Percentiles rank a stretch among this genome's conserved stretches.
Conservation (phyloP, 1,139 yeast species). For the Candida mesenterica region DNA sequence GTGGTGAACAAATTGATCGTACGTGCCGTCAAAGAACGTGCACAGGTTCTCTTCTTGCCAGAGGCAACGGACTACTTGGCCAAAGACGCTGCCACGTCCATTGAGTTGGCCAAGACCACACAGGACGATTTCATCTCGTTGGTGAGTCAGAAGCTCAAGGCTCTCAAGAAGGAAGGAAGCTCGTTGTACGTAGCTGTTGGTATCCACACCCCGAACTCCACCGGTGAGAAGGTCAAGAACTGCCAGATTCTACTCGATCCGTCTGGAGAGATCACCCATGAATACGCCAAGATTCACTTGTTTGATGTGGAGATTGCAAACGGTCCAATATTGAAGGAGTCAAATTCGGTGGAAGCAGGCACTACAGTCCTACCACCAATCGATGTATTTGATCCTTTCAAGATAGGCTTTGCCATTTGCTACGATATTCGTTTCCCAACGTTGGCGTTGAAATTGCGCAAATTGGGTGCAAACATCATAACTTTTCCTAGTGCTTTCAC, state of each 20-base stretch:
- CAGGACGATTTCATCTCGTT: slow-evolving; percentile 49
- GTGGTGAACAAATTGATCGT: slow-evolving; percentile 56
- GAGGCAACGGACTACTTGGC: slow-evolving; percentile 93
- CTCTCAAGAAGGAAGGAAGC: not conserved
- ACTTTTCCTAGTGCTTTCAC: slow-evolving; percentile 93
- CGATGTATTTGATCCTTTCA: slow-evolving; percentile 52
- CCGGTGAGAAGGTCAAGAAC: slow-evolving; percentile 55
- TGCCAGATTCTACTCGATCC: slow-evolving; percentile 69
- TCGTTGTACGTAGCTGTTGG: slow-evolving; percentile 53
- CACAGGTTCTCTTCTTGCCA: slow-evolving; percentile 74
- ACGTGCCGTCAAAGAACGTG: slow-evolving; percentile 59
- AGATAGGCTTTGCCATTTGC: slow-evolving; percentile 74
- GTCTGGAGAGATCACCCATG: slow-evolving; percentile 58
- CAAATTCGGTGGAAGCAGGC: slow-evolving; percentile 83
- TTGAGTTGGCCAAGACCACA: slow-evolving; percentile 52
- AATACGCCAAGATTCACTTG: slow-evolving; percentile 83
- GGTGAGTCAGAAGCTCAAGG: slow-evolving; percentile 41
- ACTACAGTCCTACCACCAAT: slow-evolving; percentile 53
- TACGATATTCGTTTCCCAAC: slow-evolving; percentile 92
- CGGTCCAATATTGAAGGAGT: slow-evolving; percentile 74
- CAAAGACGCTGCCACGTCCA: slow-evolving; percentile 63
- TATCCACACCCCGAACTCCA: slow-evolving; percentile 69
- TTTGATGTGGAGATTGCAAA: slow-evolving; percentile 83
- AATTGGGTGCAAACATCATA: slow-evolving; percentile 72
- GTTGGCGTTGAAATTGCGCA: slow-evolving; percentile 60